Base-by-base conservation (phyloP, 805 yeast species). In the Ogataea nakhonphanomensis region DNA sequence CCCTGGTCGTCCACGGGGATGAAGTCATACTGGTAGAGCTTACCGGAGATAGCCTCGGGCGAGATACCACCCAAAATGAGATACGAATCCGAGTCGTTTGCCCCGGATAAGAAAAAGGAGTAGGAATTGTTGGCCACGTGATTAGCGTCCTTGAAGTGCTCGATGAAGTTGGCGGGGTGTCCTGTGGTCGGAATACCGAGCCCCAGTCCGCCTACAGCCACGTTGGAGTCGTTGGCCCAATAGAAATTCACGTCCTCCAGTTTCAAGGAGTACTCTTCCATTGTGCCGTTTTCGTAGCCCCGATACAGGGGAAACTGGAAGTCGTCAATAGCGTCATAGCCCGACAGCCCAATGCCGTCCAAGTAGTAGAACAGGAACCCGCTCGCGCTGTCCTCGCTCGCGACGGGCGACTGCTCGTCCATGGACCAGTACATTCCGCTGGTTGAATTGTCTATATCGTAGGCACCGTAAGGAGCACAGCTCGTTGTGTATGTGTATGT, bases 51-150 rank as follows among this genome's bases (percentile, higher is more conserved):
- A 33, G 68, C 65, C 22, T 63, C 57, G 8, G 67, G 61, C 51
- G 79, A 77, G 4, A 83, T 74, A 3, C 76, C 78, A 8, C 93
- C 90, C 2, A 81, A 64, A 7, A 80, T 55, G 9, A 83, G 42
- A 30, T 53, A 55, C 8, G 74, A 70, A 21, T 53, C 36, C 15
- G 54, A 23, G 5, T 37, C 31, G 43, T 52, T 54, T 4, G 50
- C 52, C 8, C 65, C 62, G 24, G 43, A 32, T 11, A 70, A 38
- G 53, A 69, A 69, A 24, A 75, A 47, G 0, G 81, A 75, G 50
- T 69, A 76, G 0, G 76, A 64, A 4, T 67, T 51, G 1, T 72
- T 48, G 24, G 61, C 53, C 21, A 74, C 65, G 5, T 58, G 11
- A 0, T 55, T 62, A 1, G 51, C 37, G 1, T 53, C 44, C 3